Evolutionary conservation across 371 early-diverging fungal genomes (phyloP).

Genomic region (Mortierella sp.): DNA sequence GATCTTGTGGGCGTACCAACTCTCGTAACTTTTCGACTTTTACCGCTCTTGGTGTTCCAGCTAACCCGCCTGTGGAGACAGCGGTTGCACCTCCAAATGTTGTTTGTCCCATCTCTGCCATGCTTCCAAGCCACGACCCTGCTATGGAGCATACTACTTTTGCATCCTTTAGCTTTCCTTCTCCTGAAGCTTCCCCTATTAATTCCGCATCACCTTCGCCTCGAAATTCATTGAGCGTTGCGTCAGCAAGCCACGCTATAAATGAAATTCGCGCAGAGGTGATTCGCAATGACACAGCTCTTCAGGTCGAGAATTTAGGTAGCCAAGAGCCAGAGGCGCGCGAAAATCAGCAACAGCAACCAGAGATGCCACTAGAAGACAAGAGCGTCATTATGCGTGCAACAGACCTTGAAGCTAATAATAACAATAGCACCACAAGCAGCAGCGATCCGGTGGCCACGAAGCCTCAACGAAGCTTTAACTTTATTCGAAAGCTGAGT

Average conservation of each 20-base stretch:
- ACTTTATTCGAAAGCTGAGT: conserved; percentile 40
- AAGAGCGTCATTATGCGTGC: neutral
- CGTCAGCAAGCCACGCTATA: neutral
- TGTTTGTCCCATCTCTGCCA: neutral
- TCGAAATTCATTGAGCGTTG: conserved; percentile 3
- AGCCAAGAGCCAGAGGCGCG: neutral
- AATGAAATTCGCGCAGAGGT: conserved; percentile 2
- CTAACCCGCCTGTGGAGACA: conserved; percentile 18
- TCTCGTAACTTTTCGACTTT: conserved; percentile 37
- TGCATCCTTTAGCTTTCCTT: conserved; percentile 46
- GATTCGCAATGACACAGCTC: neutral
- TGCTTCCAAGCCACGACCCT: neutral
- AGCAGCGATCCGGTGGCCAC: neutral
- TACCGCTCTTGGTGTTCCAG: conserved; percentile 29
- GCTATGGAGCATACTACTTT: conserved; percentile 41
- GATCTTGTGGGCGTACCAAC: conserved; percentile 11
- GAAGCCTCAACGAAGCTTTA: conserved; percentile 19
- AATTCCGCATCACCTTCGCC: conserved; percentile 33
- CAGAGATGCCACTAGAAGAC: neutral
- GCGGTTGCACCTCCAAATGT: neutral
- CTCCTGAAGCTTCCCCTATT: conserved; percentile 27
- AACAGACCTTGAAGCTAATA: neutral
- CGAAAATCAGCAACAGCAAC: conserved; percentile 1
- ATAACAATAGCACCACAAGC: neutral
- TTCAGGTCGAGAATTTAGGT: neutral